Conservation (phyloP, 2,329 filamentous ascomycete genomes). For the Aspergillus pseudoviridinutans region DNA sequence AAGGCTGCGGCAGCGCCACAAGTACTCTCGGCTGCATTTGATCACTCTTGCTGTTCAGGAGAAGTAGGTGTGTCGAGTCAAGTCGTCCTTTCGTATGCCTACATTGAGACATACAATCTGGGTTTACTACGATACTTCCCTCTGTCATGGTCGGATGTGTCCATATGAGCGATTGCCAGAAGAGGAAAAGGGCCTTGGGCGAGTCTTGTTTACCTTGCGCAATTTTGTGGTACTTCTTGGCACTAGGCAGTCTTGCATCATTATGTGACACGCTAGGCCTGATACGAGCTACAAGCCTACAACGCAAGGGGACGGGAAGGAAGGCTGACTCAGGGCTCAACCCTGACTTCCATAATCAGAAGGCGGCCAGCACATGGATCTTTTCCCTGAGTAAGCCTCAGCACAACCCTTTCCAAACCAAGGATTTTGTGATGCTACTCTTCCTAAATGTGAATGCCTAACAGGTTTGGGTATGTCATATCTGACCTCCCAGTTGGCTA, state of each 20-base stretch:
- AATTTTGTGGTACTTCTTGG: not conserved
- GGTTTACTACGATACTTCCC: not conserved
- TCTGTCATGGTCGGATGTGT: not conserved
- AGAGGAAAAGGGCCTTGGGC: slow-evolving; percentile 14
- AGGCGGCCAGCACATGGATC: not conserved
- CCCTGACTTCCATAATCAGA: not conserved
- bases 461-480: slow-evolving; percentile 21
- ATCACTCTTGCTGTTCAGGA: not conserved
- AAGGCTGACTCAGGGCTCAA: slow-evolving; percentile 16
- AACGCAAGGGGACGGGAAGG: slow-evolving; percentile 22
- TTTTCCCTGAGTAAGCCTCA: not conserved
- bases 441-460: slow-evolving; percentile 17
- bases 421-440: slow-evolving; percentile 4
- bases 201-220: not conserved
- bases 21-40: not conserved
- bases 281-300: slow-evolving; percentile 19
- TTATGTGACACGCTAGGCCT: slow-evolving; percentile 17
- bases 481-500: slow-evolving; percentile 10
- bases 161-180: not conserved
- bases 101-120: not conserved
- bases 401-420: slow-evolving; percentile 4
- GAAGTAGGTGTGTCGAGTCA: not conserved
- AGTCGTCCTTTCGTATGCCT: not conserved
- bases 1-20: not conserved
- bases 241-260: not conserved